These are phyloP conservation scores for Fraxinus angustifolia DNA, from an alignment of 305 asterid species.

Conservation along the genomic window DNA sequence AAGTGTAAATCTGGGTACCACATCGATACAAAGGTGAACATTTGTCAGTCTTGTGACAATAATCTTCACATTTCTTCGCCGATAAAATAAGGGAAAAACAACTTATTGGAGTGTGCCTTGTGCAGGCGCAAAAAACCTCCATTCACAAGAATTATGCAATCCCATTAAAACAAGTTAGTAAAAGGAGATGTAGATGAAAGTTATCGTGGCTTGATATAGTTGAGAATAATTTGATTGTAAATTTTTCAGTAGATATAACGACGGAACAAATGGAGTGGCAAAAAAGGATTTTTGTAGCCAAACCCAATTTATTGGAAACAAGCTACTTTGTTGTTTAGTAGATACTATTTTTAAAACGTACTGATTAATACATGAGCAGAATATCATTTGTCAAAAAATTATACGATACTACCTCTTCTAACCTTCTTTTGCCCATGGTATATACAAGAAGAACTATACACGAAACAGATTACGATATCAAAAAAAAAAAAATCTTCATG, in stretches of 20 bases:
- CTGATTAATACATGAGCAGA: background rate
- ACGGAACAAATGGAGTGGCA: background rate
- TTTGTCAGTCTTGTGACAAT: background rate
- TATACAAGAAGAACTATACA: background rate
- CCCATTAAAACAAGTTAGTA: background rate
- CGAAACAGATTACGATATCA: background rate
- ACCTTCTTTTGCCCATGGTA: background rate
- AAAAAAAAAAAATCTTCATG: background rate
- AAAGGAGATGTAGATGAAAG: background rate
- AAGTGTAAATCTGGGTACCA: background rate
- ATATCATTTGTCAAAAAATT: background rate
- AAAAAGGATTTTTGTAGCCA: background rate
- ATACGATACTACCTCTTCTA: background rate
- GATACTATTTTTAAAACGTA: background rate
- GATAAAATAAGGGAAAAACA: background rate
- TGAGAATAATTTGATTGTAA: background rate
- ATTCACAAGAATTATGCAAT: background rate
- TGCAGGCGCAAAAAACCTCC: background rate
- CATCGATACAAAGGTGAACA: background rate
- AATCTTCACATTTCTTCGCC: background rate
- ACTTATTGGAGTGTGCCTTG: background rate
- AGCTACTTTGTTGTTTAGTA: background rate
- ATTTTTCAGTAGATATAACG: background rate
- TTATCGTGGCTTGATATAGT: background rate
- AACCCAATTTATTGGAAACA: background rate